These are phyloP conservation scores for Cucumis cinereus DNA, from an alignment of 306 rosid species.

Conservation along the genomic window DNA sequence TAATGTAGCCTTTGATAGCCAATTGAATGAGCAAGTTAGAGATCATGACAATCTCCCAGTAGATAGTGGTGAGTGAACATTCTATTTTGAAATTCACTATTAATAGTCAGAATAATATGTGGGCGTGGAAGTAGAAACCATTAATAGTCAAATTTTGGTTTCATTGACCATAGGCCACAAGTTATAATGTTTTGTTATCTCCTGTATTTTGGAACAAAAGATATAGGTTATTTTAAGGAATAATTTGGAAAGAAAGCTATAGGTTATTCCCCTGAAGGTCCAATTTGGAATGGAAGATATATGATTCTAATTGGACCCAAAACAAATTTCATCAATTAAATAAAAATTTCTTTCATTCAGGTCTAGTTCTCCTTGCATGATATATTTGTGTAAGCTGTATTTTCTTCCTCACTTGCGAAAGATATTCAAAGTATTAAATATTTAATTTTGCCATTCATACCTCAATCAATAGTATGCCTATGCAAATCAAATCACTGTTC, in stretches of 20 bases:
- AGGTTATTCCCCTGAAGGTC: background rate
- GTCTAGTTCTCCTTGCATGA: background rate
- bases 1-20: conserved; percentile 25
- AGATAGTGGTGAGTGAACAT: conserved; percentile 33
- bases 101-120: background rate
- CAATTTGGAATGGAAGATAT: background rate
- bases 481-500: background rate
- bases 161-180: background rate
- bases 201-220: background rate
- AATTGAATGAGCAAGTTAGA: conserved; percentile 28
- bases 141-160: background rate
- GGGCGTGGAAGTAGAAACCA: background rate
- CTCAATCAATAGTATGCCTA: background rate
- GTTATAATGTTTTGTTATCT: background rate
- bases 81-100: background rate
- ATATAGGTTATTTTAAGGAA: background rate
- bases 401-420: background rate
- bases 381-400: background rate
- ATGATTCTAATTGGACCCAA: background rate
- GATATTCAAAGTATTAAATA: background rate
- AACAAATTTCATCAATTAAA: background rate
- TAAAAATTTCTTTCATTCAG: background rate
- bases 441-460: background rate
- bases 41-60: conserved; percentile 23
- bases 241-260: background rate